Evolutionary conservation across 768 basidiomycete genomes (phyloP), one percentile per base, ranked within the genome.

Genomic region (Lactarius pseudohatsudake): DNA sequence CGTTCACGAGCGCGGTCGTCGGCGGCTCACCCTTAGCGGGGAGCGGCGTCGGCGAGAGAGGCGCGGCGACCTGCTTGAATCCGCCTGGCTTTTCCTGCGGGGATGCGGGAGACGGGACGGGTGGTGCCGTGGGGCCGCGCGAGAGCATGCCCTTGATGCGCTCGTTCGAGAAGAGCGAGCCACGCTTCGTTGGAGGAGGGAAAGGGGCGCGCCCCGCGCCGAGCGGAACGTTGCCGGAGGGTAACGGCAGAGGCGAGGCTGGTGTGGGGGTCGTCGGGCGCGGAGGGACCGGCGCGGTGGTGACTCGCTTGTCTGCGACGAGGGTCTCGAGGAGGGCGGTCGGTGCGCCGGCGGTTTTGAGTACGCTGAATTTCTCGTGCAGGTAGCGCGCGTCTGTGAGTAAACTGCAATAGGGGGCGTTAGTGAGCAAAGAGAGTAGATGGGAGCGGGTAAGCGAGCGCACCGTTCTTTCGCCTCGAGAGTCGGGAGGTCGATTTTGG

Each of bases 381-480:
- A 97, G 78, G 73, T 85, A 92, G 50, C 79, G 85, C 13, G 88
- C 91, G 73, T 98, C 95, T 67, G 84, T 85, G 61, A 94, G 78
- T 72, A 98, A 81, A 72, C 95, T 96, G 74, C 53, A 61, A 60
- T 41, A 61, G 62, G 63, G 68, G 5, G 38, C 18, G 57, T 66
- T 61, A 62, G 59, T 66, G 61, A 38, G 47, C 45, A 41, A 18
- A 53, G 54, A 69, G 66, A 59, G 59, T 28, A 60, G n/a, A 38
- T 43, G 62, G 22, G 9, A 20, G 22, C 38, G 15, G 18, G 34
- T 57, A 40, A 43, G 54, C 30, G 38, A 28, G 78, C 84, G 67
- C 71, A 93, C 94, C 94, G 86, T 64, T 86, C 84, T 79, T 96
- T 97, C 28, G 92, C 94, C 67, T 89, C 91, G 66, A 86, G 85